Base-by-base conservation (phyloP, 768 basidiomycete species). In the Trametes maxima region DNA sequence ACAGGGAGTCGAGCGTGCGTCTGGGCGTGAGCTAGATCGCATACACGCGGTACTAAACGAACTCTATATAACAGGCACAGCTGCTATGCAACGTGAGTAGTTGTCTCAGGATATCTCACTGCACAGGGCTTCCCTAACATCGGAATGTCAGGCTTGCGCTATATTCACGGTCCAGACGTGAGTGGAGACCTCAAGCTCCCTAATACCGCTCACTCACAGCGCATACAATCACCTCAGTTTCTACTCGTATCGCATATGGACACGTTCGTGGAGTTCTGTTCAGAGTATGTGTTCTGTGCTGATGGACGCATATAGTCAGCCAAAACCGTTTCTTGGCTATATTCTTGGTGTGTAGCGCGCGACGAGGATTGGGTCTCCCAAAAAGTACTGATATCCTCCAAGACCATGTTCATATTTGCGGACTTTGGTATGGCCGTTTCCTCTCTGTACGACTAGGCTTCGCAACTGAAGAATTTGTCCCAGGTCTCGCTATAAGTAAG, bases 241-340 rank as follows among this genome's bases (percentile, higher is more conserved):
- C 33, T 63, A 63, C 17, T 24, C 46, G 17, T 59, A 58, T 36
- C 56, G 62, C 1, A 59, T 63, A 43, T 63, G 62, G 62, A 58
- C 57, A 25, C 43, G 62, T 63, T 8, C 10, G 62, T 63, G n/a
- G 7, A 36, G 8, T 39, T 39, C 2, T 21, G 36, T 12, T 24
- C 12, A 19, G 1, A 10, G 19, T 19, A 13, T 24, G 19, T 33
- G 25, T 39, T 8, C 24, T 28, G 5, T 35, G 2, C 11, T 22
- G 22, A 14, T 25, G 13, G 3, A n/a, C 17, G 5, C n/a, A 1
- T 22, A 35, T 24, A 63, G 61, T 63, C 17, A 63, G 60, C 60
- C 44, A 57, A 37, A 44, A 37, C 19, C 37, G 22, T 8, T 28
- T 19, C 14, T 52, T 57, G 1, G 45, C 56, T 37, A 28, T 37